Evolutionary conservation across 1,284 basidiomycete species (phyloP).

Genomic region (Quambalaria eucalypti): DNA sequence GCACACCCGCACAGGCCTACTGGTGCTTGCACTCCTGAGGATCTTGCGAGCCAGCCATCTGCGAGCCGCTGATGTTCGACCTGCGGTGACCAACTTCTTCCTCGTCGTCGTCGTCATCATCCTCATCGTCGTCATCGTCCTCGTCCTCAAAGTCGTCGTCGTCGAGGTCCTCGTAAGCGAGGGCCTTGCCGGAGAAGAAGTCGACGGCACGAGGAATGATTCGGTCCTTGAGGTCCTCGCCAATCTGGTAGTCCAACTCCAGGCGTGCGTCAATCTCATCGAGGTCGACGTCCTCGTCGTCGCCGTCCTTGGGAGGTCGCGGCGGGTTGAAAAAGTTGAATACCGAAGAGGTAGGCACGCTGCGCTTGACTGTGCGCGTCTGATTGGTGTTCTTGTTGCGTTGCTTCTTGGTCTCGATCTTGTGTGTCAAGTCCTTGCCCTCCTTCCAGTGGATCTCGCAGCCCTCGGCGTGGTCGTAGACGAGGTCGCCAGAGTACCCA

Average conservation of each 20-base stretch:
- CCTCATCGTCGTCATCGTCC: neutral
- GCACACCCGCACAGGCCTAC: no score
- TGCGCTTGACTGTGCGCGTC: slow-evolving; percentile 45
- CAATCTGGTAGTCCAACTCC: slow-evolving; percentile 86
- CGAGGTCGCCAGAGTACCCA: slow-evolving; percentile 85
- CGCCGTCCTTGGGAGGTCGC: slow-evolving; percentile 38
- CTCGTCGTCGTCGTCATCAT: neutral
- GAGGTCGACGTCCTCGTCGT: slow-evolving; percentile 15
- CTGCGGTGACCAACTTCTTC: neutral
- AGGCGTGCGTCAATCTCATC: slow-evolving; percentile 65
- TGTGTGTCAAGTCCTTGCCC: slow-evolving; percentile 93
- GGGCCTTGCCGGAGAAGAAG: slow-evolving; percentile 1
- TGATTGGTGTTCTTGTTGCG: slow-evolving; percentile 65
- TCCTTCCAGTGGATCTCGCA: slow-evolving; percentile 92
- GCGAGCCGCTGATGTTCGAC: neutral
- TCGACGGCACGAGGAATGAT: slow-evolving; percentile 13
- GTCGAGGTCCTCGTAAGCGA: neutral
- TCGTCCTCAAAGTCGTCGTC: slow-evolving; percentile 1
- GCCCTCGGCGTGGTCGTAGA: slow-evolving; percentile 86
- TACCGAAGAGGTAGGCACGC: slow-evolving; percentile 45
- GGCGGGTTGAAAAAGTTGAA: slow-evolving; percentile 48
- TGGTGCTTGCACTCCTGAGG: slow-evolving; percentile 2
- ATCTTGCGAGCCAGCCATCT: neutral
- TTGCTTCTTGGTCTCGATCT: slow-evolving; percentile 98
- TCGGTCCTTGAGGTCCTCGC: slow-evolving; percentile 29